phyloP scores from a whole-genome alignment of 306 rosid species.

The Citrullus colocynthis region DNA sequence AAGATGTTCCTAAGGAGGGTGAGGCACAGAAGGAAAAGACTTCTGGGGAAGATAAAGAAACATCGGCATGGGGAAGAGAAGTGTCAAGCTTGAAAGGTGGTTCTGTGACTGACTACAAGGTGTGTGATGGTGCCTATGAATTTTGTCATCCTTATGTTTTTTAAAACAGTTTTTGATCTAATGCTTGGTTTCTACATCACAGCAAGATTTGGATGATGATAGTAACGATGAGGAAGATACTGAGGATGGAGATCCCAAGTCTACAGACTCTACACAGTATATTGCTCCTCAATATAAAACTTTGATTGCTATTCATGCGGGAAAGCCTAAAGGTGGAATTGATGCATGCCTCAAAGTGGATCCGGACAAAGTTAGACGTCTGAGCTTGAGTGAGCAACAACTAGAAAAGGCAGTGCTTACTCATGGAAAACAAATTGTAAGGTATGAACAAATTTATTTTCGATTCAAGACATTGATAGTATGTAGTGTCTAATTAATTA shows the following conservation, averaged over 20 bases:
- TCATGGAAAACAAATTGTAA: conserved; percentile 60
- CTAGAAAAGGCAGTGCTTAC: conserved; percentile 62
- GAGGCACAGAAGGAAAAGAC: conserved; percentile 32
- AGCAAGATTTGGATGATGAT: conserved; percentile 45
- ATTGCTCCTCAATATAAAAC: conserved; percentile 63
- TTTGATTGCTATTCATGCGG: conserved; percentile 93
- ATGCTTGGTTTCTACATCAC: conserved; percentile 8
- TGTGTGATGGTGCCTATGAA: conserved; percentile 11
- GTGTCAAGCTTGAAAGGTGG: conserved; percentile 37
- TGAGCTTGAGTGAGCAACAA: conserved; percentile 94
- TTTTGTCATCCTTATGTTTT: neutral
- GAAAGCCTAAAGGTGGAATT: conserved; percentile 93
- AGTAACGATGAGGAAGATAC: conserved; percentile 34
- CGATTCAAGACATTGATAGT: neutral
- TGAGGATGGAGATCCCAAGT: conserved; percentile 29
- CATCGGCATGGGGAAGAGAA: conserved; percentile 81
- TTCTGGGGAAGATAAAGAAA: conserved; percentile 26
- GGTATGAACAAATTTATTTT: conserved; percentile 29
- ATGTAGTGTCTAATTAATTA: neutral
- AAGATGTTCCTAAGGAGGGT: conserved; percentile 32
- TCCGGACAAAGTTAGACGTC: conserved; percentile 74
- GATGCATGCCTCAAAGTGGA: conserved; percentile 62
- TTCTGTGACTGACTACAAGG: conserved; percentile 43
- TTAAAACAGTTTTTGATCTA: neutral
- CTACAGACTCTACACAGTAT: conserved; percentile 27